Conservation (phyloP, 2,329 filamentous ascomycete genomes). For the Monilinia laxa region DNA sequence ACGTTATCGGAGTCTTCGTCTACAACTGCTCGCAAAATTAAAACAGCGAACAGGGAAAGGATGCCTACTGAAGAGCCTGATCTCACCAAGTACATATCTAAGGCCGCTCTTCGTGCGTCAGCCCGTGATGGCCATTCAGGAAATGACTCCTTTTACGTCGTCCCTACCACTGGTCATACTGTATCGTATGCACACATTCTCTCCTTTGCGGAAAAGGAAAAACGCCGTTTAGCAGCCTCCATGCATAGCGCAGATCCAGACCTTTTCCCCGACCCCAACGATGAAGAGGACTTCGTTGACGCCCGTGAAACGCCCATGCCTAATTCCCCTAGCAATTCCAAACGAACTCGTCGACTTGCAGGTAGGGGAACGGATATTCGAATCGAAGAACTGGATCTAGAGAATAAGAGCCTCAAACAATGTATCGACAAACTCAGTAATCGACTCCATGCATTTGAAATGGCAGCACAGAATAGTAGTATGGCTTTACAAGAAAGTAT, state of each 20-base stretch:
- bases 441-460: conserved; percentile 89
- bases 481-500: conserved; percentile 84
- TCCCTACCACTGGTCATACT: conserved; percentile 86
- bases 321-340: conserved; percentile 46
- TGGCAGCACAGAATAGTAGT: conserved; percentile 83
- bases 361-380: conserved; percentile 44
- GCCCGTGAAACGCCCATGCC: conserved; percentile 64
- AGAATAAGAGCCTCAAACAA: conserved; percentile 83
- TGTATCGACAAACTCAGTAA: conserved; percentile 84
- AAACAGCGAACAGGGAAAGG: conserved; percentile 34
- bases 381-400: conserved; percentile 82
- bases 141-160: conserved; percentile 87
- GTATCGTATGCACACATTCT: conserved; percentile 92
- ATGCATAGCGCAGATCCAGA: conserved; percentile 43
- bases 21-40: conserved; percentile 41
- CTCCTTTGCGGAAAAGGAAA: conserved; percentile 66
- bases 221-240: conserved; percentile 56
- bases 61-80: conserved; percentile 60
- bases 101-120: conserved; percentile 77
- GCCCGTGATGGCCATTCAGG: conserved; percentile 63
- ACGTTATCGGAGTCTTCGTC: conserved; percentile 42
- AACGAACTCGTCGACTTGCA: conserved; percentile 32
- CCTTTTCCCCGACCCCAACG: conserved; percentile 51
- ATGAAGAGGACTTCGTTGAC: conserved; percentile 88
- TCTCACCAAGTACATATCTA: conserved; percentile 79